phyloP scores from a whole-genome alignment of 192 early-diverging fungal genomes.

The Jimgerdemannia lactiflua region DNA sequence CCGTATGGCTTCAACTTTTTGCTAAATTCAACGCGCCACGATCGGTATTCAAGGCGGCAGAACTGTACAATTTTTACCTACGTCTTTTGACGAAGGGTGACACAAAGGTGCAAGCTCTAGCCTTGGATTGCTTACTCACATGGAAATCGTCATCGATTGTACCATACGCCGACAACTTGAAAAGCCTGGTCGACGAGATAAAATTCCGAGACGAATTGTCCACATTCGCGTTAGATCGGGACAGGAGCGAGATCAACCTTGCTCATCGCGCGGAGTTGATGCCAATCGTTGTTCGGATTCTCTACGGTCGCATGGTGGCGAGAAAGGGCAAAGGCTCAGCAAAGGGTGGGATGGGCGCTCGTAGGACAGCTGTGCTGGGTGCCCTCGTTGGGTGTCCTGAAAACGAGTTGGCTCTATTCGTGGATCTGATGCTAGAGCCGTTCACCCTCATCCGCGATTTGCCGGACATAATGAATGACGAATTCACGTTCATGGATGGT shows the following conservation, averaged over 20 bases:
- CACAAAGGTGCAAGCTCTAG: slow-evolving; percentile 67
- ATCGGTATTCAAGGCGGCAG: slow-evolving; percentile 42
- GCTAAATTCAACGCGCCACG: slow-evolving; percentile 65
- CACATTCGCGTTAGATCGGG: slow-evolving; percentile 65
- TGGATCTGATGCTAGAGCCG: slow-evolving; percentile 81
- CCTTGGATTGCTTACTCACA: slow-evolving; percentile 80
- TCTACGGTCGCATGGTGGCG: slow-evolving; percentile 89
- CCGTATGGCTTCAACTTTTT: slow-evolving; percentile 58
- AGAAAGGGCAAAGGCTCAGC: slow-evolving; percentile 72
- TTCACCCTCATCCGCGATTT: slow-evolving; percentile 50
- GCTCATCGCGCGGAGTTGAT: slow-evolving; percentile 70
- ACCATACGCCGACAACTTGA: slow-evolving; percentile 76
- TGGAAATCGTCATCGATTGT: slow-evolving; percentile 72
- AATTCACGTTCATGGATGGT: slow-evolving; percentile 40
- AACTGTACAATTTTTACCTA: slow-evolving; percentile 64
- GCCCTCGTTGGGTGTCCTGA: slow-evolving; percentile 67
- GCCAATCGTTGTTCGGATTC: slow-evolving; percentile 73
- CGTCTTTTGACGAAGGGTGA: slow-evolving; percentile 82
- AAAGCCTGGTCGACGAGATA: slow-evolving; percentile 73
- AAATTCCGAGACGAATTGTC: slow-evolving; percentile 92
- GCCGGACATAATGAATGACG: slow-evolving; percentile 10
- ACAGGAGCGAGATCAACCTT: slow-evolving; percentile 56
- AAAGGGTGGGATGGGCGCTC: slow-evolving; percentile 64
- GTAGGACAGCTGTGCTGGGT: slow-evolving; percentile 82
- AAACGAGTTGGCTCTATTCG: slow-evolving; percentile 66